Conservation (phyloP, 331 rosid genomes). For the Malus hybrid region DNA sequence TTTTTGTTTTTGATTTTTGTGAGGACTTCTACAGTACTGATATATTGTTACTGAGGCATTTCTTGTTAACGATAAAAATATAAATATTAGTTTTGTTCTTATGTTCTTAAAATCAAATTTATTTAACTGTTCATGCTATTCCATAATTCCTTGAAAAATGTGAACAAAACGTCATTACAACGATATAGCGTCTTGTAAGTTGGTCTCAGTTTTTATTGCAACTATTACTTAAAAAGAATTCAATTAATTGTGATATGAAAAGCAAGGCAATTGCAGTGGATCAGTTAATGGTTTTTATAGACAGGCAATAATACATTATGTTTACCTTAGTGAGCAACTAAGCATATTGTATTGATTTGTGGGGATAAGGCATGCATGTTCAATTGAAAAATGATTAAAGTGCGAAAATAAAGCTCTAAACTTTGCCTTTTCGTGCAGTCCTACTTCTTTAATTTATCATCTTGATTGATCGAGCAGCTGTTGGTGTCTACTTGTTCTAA, state of each 20-base stretch:
- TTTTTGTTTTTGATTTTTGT: too few species aligned
- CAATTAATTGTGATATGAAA: neutral
- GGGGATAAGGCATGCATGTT: constrained; percentile 8
- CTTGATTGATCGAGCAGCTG: neutral
- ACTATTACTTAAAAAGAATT: too few species aligned
- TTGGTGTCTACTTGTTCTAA: neutral
- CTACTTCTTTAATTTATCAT: neutral
- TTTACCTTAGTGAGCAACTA: neutral
- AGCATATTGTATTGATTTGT: neutral
- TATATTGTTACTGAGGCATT: too few species aligned
- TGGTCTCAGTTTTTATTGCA: neutral
- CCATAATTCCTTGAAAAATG: too few species aligned
- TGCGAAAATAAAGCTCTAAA: neutral
- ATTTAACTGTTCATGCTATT: too few species aligned
- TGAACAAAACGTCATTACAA: too few species aligned
- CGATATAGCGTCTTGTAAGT: neutral
- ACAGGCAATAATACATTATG: neutral
- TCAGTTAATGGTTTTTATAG: neutral
- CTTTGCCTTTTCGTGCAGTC: constrained; percentile 11
- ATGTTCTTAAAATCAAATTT: too few species aligned
- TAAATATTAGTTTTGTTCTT: too few species aligned
- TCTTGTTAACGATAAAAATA: too few species aligned
- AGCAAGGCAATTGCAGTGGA: neutral
- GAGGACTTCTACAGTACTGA: too few species aligned
- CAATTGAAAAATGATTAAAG: constrained; percentile 11